Base-by-base conservation (phyloP, 768 basidiomycete species). In the Hirschioporus abietinus region DNA sequence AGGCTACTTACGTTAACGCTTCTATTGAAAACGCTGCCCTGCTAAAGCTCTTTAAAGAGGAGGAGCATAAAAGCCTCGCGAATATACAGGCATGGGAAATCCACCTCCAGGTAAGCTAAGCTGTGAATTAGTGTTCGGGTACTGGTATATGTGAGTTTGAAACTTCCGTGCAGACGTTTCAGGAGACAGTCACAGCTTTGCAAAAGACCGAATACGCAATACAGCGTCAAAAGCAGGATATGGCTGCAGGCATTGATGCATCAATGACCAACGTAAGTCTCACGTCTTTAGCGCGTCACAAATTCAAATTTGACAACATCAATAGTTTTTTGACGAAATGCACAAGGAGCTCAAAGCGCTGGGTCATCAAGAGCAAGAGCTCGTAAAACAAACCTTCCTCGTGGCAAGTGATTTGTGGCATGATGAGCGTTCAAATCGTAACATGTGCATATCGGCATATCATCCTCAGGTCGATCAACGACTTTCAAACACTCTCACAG, bases 1-100 rank as follows among this genome's bases (percentile, higher is more conserved):
- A 82, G 69, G 84, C 88, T 62, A 81, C 90, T 24, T 92, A 91
- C 77, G 80, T 76, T 63, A 91, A 92, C 67, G 81, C 82, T 17
- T 90, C 88, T 0, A 64, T 82, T 18, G 88, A 90, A 66, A 86
- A 88, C 68, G 72, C 83, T 18, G 72, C 76, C 24, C 69, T 91
- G 12, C 70, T 91, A 20, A 79, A 78, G 18, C 75, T 81, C 68
- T 67, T 91, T 4, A 68, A 76, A 20, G 72, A 77, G 3, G 80
- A 83, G 42, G 87, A 88, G 73, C 77, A 79, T 58, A 66, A 57
- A 1, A 69, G 77, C 24, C 72, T 73, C 63, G 64, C 70, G 17
- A 71, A 70, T 34, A 71, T 78, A 30, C 70, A 73, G 10, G 65
- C 70, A 34, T 80, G 80, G 76, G 72, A 74, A 63, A 18, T 2